These are phyloP conservation scores for Caryopteris hybrid DNA, from an alignment of 305 asterid species.

Conservation along the genomic window DNA sequence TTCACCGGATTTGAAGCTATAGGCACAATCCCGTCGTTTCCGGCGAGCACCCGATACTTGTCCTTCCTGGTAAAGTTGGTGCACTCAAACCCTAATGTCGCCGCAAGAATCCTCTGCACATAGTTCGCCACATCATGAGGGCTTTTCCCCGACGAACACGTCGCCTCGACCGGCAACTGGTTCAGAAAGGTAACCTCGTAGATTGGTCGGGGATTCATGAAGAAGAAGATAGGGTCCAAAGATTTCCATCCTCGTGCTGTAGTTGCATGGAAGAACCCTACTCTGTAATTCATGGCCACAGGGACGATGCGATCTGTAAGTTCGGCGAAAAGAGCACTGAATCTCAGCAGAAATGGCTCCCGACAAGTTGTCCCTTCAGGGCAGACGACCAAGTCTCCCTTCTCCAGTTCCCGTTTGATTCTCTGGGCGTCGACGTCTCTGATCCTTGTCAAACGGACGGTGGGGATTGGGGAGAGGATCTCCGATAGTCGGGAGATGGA, in stretches of 20 bases:
- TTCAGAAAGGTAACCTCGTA: constrained; percentile 80
- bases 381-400: constrained; percentile 73
- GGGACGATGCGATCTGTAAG: constrained; percentile 81
- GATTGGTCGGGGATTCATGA: constrained; percentile 87
- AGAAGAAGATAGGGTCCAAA: constrained; percentile 80
- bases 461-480: constrained; percentile 80
- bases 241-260: constrained; percentile 91
- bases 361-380: constrained; percentile 97
- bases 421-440: constrained; percentile 60
- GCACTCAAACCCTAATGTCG: constrained; percentile 86
- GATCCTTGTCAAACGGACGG: constrained; percentile 67
- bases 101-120: constrained; percentile 76
- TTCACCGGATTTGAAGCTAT: constrained; percentile 19
- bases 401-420: constrained; percentile 52
- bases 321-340: constrained; percentile 84
- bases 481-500: constrained; percentile 73
- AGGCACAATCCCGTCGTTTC: constrained; percentile 59
- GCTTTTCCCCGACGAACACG: constrained; percentile 78
- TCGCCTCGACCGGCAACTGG: constrained; percentile 82
- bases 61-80: constrained; percentile 80
- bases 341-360: constrained; percentile 74
- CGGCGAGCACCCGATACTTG: constrained; percentile 80
- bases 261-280: constrained; percentile 80
- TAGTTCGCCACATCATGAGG: constrained; percentile 91
- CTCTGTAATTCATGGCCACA: constrained; percentile 81